These are phyloP conservation scores for Monilinia laxa DNA, from an alignment of 2,329 filamentous ascomycete species.

Conservation along the genomic window DNA sequence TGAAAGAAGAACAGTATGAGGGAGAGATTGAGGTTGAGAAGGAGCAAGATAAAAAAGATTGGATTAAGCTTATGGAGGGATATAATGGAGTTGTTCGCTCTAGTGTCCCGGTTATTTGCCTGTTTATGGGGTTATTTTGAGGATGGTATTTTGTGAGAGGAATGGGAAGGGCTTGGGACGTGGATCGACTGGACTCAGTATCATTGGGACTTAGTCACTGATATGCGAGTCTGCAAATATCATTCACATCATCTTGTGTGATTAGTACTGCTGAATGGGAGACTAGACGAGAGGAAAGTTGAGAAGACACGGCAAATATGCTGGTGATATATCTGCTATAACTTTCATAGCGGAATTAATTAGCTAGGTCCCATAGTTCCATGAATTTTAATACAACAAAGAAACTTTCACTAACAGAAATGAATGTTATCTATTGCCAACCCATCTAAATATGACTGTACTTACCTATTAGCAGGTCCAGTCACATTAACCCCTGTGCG, in stretches of 20 bases:
- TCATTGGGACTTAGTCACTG: not conserved
- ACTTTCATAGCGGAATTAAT: not conserved
- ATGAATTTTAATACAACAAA: not conserved
- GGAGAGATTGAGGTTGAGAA: not conserved
- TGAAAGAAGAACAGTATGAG: not conserved
- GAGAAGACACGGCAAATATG: not conserved
- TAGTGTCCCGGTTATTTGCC: not conserved
- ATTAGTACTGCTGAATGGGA: not conserved
- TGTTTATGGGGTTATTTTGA: not conserved
- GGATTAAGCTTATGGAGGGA: not conserved
- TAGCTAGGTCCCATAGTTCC: not conserved
- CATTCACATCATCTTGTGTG: not conserved
- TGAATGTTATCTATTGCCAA: not conserved
- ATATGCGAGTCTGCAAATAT: not conserved
- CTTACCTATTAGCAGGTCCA: not conserved
- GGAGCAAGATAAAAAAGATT: too few species aligned
- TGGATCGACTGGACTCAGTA: too few species aligned
- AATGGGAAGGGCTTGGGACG: not conserved
- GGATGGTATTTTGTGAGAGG: not conserved
- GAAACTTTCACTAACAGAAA: not conserved
- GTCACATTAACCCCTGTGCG: not conserved
- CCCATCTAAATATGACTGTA: not conserved
- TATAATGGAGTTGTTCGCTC: not conserved
- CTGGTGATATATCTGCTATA: not conserved
- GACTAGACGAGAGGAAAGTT: not conserved